Evolutionary conservation across 331 rosid species (phyloP), one percentile per base, ranked within the genome.

Genomic region (Acacia concinna): DNA sequence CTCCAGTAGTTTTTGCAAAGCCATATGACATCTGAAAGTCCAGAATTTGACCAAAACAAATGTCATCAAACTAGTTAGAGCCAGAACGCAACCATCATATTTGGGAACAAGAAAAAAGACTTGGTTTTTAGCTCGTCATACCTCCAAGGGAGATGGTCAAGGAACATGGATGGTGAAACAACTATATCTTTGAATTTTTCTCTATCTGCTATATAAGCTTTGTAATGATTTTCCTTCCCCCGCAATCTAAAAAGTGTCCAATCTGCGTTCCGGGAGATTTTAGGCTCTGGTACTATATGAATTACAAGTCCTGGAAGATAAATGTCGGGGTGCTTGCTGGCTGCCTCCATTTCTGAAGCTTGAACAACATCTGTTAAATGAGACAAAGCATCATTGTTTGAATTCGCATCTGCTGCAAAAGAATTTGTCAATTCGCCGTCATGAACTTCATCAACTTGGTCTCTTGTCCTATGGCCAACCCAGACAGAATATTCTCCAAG

Each of bases 141-240:
- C 98, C 98, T 94, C 98, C 98, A 94, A 71, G 98, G 98, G 38
- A 94, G 95, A 88, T 94, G 98, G 73, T 94, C 98, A 21, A 94
- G 93, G 88, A 94, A 92, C 98, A 94, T 94, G 49, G 97, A 94
- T 38, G 92, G 92, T 17, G 97, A 89, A 75, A 94, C 97, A 78
- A 84, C 62, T 68, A 94, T 91, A 81, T 94, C 97, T 82, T 84
- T 92, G 92, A 92, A 94, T 75, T 63, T 88, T 74, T 94, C 93
- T 87, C 90, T 86, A 66, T 73, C 83, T 76, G 95, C 97, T 43
- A 92, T 1, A 72, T 91, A 92, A 73, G 97, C 98, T 83, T 82
- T 89, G 65, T 86, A 89, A 71, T 78, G 68, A 52, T 35, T 85
- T 68, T 54, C 81, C 74, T 59, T 78, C 66, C 78, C 86, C 32